phyloP scores from a whole-genome alignment of 164 flowering plant species.

The Tetrastigma voinierianum region DNA sequence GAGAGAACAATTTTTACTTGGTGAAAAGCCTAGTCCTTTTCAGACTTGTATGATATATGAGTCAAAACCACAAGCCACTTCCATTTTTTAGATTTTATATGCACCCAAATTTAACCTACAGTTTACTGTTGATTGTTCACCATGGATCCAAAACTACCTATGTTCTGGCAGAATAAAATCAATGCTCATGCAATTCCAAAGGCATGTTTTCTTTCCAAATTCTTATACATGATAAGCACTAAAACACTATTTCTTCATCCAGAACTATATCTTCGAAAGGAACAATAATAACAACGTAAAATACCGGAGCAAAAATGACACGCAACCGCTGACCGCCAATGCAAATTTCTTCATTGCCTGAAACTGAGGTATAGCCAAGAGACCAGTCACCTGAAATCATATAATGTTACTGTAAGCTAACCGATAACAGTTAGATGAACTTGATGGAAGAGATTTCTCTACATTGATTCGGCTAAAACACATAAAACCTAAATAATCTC shows the following conservation, averaged over 20 bases:
- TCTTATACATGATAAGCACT: too few species aligned
- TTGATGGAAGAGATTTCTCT: not conserved
- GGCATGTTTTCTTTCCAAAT: too few species aligned
- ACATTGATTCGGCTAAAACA: not conserved
- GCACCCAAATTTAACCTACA: too few species aligned
- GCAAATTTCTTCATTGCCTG: conserved; percentile 73
- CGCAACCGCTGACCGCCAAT: conserved; percentile 67
- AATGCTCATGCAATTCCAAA: too few species aligned
- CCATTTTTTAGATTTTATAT: too few species aligned
- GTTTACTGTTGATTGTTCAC: too few species aligned
- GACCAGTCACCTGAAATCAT: conserved; percentile 72
- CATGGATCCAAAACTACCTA: too few species aligned
- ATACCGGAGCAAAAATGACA: conserved; percentile 80
- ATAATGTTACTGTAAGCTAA: not conserved
- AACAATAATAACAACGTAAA: not conserved
- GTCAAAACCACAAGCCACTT: too few species aligned
- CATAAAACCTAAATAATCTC: not conserved
- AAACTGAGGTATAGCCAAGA: conserved; percentile 48
- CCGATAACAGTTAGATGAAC: not conserved
- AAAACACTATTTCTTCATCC: not conserved
- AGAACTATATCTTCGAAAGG: not conserved
- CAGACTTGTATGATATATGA: too few species aligned
- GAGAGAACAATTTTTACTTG: too few species aligned
- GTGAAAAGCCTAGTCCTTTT: too few species aligned
- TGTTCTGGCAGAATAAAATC: too few species aligned